Base-by-base conservation (phyloP, 306 rosid species). In the Cucurbita argyrosperma region DNA sequence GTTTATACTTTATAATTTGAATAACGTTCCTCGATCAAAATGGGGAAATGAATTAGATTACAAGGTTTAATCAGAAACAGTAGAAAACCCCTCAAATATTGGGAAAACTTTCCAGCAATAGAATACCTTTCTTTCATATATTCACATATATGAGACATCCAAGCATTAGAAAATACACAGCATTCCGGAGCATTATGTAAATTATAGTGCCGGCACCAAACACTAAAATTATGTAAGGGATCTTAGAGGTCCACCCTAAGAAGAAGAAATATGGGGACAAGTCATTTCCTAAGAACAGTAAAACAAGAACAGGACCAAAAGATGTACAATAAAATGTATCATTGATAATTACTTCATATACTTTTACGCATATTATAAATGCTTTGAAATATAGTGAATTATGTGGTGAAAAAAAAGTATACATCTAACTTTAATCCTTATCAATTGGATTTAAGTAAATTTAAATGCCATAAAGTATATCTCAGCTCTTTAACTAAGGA, bases 1-100 rank as follows among this genome's bases (percentile, higher is more conserved):
- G 71, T 74, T 50, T 74, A 81, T 76, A 75, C 78, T 19, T 30
- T 39, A 81, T 76, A 75, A 79, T 19, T 18, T 49, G 35, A 61
- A 3, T 47, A 61, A 39, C 40, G 14, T 66, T 21, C 9, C 21
- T 43, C 60, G 18, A 60, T 21, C 57, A 5, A 43, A 43, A 66
- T 1, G 26, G 10, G 53, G 8, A 51, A 16, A 63, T 63, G 30
- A 42, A n/a, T 15, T 10, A 53, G 58, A 23, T 43, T 30, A 30
- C 35, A 30, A 30, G 35, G 35, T 30, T 30, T 30, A 30, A 30
- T 30, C 35, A 30, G 35, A 30, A 30, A 30, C 35, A 30, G 35
- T 30, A 30, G 35, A 30, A 30, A 30, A 30, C 19, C 56, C 18
- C 56, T 18, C 6, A 30, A 30, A 30, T 30, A 30, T 2, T 30